These are phyloP conservation scores for Fusarium aywerte DNA, from an alignment of 2,329 filamentous ascomycete genomes.

Conservation along the genomic window DNA sequence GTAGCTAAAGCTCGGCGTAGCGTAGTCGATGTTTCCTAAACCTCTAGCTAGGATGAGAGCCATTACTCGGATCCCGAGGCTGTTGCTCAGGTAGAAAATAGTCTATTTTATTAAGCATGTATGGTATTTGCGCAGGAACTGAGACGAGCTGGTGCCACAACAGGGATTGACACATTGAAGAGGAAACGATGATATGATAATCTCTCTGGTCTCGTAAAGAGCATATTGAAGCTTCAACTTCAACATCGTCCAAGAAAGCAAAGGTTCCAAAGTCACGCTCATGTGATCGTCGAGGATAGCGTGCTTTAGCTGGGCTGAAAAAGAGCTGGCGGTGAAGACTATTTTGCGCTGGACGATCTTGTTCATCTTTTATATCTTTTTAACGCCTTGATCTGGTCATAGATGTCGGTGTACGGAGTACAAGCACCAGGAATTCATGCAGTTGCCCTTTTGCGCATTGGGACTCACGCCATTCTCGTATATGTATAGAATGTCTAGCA, in stretches of 20 bases:
- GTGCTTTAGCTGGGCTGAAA: slow-evolving; percentile 33
- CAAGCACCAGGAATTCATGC: slow-evolving; percentile 24
- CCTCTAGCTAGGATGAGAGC: slow-evolving; percentile 15
- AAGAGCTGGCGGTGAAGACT: slow-evolving; percentile 40
- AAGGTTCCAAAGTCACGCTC: neutral
- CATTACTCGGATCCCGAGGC: neutral
- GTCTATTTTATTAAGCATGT: neutral
- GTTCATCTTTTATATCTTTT: slow-evolving; percentile 16
- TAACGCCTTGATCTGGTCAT: slow-evolving; percentile 27
- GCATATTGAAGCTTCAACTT: neutral
- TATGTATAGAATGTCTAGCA: slow-evolving; percentile 3
- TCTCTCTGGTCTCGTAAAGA: neutral
- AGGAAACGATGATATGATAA: slow-evolving; percentile 15
- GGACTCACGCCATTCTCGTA: slow-evolving; percentile 18
- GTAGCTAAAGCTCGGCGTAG: slow-evolving; percentile 32
- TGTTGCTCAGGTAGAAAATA: neutral
- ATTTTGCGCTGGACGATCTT: slow-evolving; percentile 6
- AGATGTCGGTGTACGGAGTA: slow-evolving; percentile 38
- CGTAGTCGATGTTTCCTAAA: slow-evolving; percentile 36
- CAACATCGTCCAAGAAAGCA: neutral
- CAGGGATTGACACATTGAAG: neutral
- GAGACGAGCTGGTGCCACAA: neutral
- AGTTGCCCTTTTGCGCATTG: slow-evolving; percentile 1
- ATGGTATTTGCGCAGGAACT: neutral
- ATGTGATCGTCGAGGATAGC: slow-evolving; percentile 25